A percentile compares a stretch with the other conserved stretches of the same genome.
These are phyloP conservation scores for Pythium plurisporium DNA, from an alignment of 352 stramenopile species.

Conservation along the genomic window DNA sequence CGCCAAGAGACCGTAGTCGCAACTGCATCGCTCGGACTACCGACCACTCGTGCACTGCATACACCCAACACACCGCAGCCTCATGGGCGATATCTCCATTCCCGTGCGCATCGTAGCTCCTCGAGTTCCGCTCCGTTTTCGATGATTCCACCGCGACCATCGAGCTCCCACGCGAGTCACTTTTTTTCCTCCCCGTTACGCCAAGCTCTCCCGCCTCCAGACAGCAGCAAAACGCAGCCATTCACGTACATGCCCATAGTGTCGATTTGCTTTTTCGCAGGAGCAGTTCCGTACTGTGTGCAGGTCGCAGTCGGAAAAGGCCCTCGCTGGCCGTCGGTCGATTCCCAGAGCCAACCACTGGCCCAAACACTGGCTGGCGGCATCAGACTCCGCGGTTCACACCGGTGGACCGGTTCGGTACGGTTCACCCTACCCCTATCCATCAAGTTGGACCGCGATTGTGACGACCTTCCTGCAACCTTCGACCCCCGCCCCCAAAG, in stretches of 20 bases:
- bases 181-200: neutral
- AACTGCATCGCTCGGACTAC: too few species aligned
- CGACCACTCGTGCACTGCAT: too few species aligned
- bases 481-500: too few species aligned
- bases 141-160: neutral
- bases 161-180: neutral
- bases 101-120: neutral
- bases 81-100: neutral
- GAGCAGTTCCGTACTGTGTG: slow-evolving; percentile 84
- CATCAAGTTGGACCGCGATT: neutral
- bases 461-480: slow-evolving; percentile 22
- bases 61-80: neutral
- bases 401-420: slow-evolving; percentile 30
- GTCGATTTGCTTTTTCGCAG: slow-evolving; percentile 62
- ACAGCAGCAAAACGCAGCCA: neutral
- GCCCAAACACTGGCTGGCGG: slow-evolving; percentile 28
- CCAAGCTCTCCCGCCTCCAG: neutral
- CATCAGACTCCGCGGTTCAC: slow-evolving; percentile 24
- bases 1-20: too few species aligned
- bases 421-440: neutral
- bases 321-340: slow-evolving; percentile 15
- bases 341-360: slow-evolving; percentile 74
- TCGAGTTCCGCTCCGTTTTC: neutral
- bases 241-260: slow-evolving; percentile 81
- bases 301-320: slow-evolving; percentile 8